Percentiles rank a stretch among this genome's conserved stretches.
These are phyloP conservation scores for Eutrema heterophyllum DNA, from an alignment of 345 rosid species.

Conservation along the genomic window DNA sequence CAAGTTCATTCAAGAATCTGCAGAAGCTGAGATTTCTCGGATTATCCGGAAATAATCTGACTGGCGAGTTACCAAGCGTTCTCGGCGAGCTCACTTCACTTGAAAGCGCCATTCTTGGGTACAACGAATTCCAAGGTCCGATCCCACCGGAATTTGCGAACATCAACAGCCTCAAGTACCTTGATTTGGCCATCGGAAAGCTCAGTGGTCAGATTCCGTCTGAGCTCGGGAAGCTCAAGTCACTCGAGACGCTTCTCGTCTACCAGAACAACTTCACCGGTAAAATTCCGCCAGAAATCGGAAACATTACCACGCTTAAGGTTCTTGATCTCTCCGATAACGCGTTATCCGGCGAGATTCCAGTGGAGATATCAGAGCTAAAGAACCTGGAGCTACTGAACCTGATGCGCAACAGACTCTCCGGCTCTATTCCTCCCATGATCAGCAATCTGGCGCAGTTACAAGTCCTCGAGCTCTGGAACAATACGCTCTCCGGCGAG, in stretches of 20 bases:
- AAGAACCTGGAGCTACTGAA: slow-evolving; percentile 75
- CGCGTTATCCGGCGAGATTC: slow-evolving; percentile 57
- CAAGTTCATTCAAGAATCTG: slow-evolving; percentile 58
- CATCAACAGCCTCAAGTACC: slow-evolving; percentile 65
- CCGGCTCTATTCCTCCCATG: slow-evolving; percentile 58
- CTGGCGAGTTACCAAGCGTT: slow-evolving; percentile 63
- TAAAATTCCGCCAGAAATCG: slow-evolving; percentile 54
- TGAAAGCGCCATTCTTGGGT: slow-evolving; percentile 82
- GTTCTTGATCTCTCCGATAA: slow-evolving; percentile 85
- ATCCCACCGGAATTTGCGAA: slow-evolving; percentile 72
- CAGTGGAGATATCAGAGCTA: slow-evolving; percentile 47
- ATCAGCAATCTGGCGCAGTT: slow-evolving; percentile 52
- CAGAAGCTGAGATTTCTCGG: slow-evolving; percentile 77
- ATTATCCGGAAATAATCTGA: slow-evolving; percentile 84
- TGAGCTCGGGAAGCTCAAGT: slow-evolving; percentile 58
- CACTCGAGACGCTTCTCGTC: slow-evolving; percentile 56
- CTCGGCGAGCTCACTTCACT: slow-evolving; percentile 69
- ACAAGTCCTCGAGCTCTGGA: slow-evolving; percentile 80
- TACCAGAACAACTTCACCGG: slow-evolving; percentile 72
- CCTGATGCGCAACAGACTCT: slow-evolving; percentile 72
- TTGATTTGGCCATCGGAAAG: slow-evolving; percentile 68
- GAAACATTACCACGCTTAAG: slow-evolving; percentile 54
- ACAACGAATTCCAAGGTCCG: slow-evolving; percentile 72
- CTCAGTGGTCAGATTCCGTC: slow-evolving; percentile 75
- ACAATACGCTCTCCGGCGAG: slow-evolving; percentile 79